Conservation (phyloP, 2,329 filamentous ascomycete species). For the Emergomyces orientalis region DNA sequence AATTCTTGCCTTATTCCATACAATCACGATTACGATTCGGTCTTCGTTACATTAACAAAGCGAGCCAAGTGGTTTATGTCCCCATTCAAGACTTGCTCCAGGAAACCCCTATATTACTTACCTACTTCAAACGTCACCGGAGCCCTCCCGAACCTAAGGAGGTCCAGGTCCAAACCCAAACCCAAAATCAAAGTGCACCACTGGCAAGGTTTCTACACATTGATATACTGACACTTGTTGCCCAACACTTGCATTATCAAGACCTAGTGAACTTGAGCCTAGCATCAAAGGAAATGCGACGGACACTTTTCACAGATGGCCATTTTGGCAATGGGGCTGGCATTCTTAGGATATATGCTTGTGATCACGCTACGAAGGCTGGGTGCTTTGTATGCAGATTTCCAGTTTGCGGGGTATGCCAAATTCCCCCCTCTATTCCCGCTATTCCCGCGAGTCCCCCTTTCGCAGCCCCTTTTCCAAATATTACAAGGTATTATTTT, state of each 20-base stretch:
- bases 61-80: neutral
- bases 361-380: neutral
- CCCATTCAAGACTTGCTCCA: neutral
- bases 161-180: neutral
- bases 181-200: neutral
- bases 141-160: neutral
- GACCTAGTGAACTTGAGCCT: conserved; percentile 8
- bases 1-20: neutral
- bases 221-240: conserved; percentile 3
- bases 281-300: conserved; percentile 7
- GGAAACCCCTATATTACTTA: neutral
- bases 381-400: conserved; percentile 1
- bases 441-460: neutral
- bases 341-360: conserved; percentile 3
- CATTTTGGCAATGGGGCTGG: neutral
- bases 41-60: neutral
- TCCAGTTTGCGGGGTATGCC: neutral
- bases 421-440: neutral
- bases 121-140: neutral
- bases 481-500: neutral
- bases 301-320: neutral
- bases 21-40: neutral
- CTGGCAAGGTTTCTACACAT: conserved; percentile 2
- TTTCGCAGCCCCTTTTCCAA: neutral
- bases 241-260: conserved; percentile 2